A percentile compares a stretch with the other conserved stretches of the same genome.
These are phyloP conservation scores for Penicillium coffeae DNA, from an alignment of 495 filamentous ascomycete species.

Conservation along the genomic window DNA sequence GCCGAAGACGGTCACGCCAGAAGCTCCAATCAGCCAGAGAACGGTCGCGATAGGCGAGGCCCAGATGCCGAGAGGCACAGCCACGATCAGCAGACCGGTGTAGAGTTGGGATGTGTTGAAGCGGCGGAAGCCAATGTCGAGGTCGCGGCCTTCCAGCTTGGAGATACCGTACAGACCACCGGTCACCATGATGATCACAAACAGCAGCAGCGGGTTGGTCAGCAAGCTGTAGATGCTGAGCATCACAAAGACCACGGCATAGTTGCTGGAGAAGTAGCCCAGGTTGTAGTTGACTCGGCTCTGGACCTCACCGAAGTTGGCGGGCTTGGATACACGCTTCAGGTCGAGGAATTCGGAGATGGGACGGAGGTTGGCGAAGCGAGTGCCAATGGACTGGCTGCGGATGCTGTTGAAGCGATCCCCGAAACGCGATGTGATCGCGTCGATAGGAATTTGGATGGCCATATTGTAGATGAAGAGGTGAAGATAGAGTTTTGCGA, in stretches of 20 bases:
- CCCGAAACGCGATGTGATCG: slow-evolving; percentile 81
- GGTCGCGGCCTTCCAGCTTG: slow-evolving; percentile 79
- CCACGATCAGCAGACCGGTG: slow-evolving; percentile 75
- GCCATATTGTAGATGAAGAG: slow-evolving; percentile 56
- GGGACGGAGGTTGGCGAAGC: slow-evolving; percentile 91
- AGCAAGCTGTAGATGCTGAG: slow-evolving; percentile 92
- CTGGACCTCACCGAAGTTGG: slow-evolving; percentile 85
- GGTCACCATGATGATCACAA: slow-evolving; percentile 83
- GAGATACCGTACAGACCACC: slow-evolving; percentile 86
- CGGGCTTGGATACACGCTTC: slow-evolving; percentile 91
- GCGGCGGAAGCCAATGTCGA: slow-evolving; percentile 76
- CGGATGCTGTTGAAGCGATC: slow-evolving; percentile 74
- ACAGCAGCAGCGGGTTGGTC: slow-evolving; percentile 76
- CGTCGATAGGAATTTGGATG: slow-evolving; percentile 86
- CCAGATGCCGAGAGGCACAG: slow-evolving; percentile 76
- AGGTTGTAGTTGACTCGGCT: slow-evolving; percentile 97
- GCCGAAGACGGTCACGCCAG: slow-evolving; percentile 85
- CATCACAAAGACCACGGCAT: slow-evolving; percentile 88
- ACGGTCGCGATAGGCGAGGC: slow-evolving; percentile 76
- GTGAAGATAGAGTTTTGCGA: slow-evolving; percentile 1
- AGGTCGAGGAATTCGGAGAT: slow-evolving; percentile 92
- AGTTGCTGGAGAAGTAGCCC: slow-evolving; percentile 96
- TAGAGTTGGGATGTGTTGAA: slow-evolving; percentile 94
- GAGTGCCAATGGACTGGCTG: slow-evolving; percentile 66
- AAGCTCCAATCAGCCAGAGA: slow-evolving; percentile 94